Evolutionary conservation across 2,329 filamentous ascomycete genomes (phyloP).

Genomic region (Ophiocordyceps camponoti-floridani): DNA sequence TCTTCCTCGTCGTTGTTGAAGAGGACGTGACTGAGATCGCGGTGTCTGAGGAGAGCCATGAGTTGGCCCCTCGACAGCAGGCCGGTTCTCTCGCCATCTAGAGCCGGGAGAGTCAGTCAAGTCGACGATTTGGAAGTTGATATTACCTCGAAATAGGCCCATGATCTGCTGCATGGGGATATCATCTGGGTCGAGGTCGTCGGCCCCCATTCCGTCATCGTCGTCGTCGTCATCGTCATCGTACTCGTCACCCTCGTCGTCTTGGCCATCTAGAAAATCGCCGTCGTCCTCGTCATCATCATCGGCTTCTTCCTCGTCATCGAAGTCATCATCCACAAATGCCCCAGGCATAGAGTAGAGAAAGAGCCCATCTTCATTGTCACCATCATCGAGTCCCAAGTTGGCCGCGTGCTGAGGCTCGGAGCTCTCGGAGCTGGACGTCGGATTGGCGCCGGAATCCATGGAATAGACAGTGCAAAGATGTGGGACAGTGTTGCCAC

Average conservation of each 20-base stretch:
- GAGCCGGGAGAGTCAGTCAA: conserved; percentile 1
- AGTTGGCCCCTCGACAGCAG: conserved; percentile 19
- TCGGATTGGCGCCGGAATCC: neutral
- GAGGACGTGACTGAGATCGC: conserved; percentile 17
- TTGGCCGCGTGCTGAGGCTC: neutral
- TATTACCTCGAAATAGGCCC: conserved; percentile 12
- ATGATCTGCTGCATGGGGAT: conserved; percentile 18
- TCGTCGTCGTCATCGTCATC: conserved; percentile 9
- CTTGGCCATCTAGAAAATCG: neutral
- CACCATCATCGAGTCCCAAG: neutral
- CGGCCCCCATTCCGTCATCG: conserved; percentile 2
- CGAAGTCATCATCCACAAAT: conserved; percentile 7
- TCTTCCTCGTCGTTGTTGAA: conserved; percentile 20
- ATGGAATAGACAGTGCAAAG: too few species aligned
- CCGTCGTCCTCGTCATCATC: conserved; percentile 6
- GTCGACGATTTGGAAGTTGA: neutral
- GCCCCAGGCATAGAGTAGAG: conserved; percentile 1
- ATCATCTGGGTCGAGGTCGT: conserved; percentile 5
- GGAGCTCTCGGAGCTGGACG: neutral
- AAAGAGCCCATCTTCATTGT: neutral
- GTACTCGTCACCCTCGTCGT: conserved; percentile 8
- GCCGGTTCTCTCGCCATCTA: conserved; percentile 10
- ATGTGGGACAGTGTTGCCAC: too few species aligned
- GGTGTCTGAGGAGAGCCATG: conserved; percentile 20
- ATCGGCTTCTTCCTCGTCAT: conserved; percentile 8